A percentile compares a stretch with the other conserved stretches of the same genome.
Evolutionary conservation across 371 early-diverging fungal species (phyloP).

Genomic region (Amoeboaphelidium protococcarum): DNA sequence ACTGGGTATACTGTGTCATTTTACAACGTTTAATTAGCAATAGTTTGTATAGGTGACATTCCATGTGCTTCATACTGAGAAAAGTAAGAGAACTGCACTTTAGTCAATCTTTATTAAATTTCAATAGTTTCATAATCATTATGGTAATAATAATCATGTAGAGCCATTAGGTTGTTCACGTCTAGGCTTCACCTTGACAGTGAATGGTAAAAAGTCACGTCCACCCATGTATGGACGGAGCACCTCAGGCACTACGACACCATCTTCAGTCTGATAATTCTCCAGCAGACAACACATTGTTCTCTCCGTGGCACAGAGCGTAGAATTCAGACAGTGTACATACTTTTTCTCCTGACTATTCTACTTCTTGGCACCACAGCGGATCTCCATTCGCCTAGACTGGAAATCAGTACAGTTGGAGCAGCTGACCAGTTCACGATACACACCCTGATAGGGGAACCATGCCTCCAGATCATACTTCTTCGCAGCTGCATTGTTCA

Average conservation of each 20-base stretch:
- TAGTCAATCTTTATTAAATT: no score
- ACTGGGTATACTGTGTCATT: no score
- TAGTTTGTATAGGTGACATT: no score
- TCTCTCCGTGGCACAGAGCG: slow-evolving; percentile 93
- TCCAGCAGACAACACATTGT: slow-evolving; percentile 95
- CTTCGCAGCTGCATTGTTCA: slow-evolving; percentile 98
- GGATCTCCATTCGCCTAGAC: slow-evolving; percentile 81
- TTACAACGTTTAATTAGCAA: no score
- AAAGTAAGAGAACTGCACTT: no score
- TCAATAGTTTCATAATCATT: no score
- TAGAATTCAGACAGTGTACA: slow-evolving; percentile 97
- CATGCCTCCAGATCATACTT: slow-evolving; percentile 99
- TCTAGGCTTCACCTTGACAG: no score
- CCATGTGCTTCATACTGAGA: no score
- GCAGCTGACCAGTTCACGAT: slow-evolving; percentile 97
- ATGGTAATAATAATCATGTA: no score
- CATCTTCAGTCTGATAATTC: slow-evolving; percentile 78
- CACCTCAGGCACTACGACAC: slow-evolving; percentile 38
- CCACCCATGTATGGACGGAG: slow-evolving; percentile 84
- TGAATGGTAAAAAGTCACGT: slow-evolving; percentile 58
- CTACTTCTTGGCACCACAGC: slow-evolving; percentile 90
- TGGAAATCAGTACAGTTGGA: slow-evolving; percentile 99
- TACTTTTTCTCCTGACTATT: slow-evolving; percentile 86
- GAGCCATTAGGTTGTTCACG: no score
- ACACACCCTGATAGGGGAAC: slow-evolving; percentile 84